Percentiles rank a stretch among this genome's conserved stretches.
Evolutionary conservation across 805 yeast species (phyloP).

Genomic region (Kazachstania taianensis): DNA sequence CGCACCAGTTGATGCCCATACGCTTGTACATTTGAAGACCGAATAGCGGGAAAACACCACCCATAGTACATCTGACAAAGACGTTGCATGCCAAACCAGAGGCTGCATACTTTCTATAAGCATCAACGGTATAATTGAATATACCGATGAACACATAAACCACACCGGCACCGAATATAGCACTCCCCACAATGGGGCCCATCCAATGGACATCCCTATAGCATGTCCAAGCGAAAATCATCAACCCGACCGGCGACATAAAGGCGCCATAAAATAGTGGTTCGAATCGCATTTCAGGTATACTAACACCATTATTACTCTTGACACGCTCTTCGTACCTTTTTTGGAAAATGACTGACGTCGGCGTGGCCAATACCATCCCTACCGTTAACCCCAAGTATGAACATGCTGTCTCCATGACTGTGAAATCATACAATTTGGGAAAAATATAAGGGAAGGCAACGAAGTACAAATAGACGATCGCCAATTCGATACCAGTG

Average conservation of each 20-base stretch:
- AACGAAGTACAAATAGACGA: constrained; percentile 55
- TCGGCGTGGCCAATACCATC: constrained; percentile 36
- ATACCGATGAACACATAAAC: constrained; percentile 58
- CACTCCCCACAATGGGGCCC: constrained; percentile 59
- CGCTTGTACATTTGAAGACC: constrained; percentile 47
- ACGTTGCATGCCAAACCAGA: constrained; percentile 44
- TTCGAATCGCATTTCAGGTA: constrained; percentile 52
- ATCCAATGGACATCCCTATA: constrained; percentile 57
- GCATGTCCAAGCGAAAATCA: constrained; percentile 73
- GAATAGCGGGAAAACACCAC: constrained; percentile 49
- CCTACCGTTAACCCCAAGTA: constrained; percentile 53
- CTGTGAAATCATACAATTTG: constrained; percentile 40
- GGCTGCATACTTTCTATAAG: constrained; percentile 46
- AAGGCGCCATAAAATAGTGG: constrained; percentile 59
- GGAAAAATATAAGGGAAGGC: constrained; percentile 54
- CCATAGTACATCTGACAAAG: constrained; percentile 42
- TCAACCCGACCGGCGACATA: constrained; percentile 51
- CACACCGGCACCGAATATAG: constrained; percentile 64
- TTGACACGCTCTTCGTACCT: constrained; percentile 34
- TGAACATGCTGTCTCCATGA: constrained; percentile 52
- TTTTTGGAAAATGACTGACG: constrained; percentile 36
- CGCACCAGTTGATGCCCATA: constrained; percentile 51
- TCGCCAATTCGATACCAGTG: constrained; percentile 47
- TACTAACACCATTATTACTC: constrained; percentile 37
- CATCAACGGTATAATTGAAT: constrained; percentile 54